A percentile compares a stretch with the other conserved stretches of the same genome.
phyloP scores from a whole-genome alignment of 164 flowering plant genomes.

The Nymphaea colorata region DNA sequence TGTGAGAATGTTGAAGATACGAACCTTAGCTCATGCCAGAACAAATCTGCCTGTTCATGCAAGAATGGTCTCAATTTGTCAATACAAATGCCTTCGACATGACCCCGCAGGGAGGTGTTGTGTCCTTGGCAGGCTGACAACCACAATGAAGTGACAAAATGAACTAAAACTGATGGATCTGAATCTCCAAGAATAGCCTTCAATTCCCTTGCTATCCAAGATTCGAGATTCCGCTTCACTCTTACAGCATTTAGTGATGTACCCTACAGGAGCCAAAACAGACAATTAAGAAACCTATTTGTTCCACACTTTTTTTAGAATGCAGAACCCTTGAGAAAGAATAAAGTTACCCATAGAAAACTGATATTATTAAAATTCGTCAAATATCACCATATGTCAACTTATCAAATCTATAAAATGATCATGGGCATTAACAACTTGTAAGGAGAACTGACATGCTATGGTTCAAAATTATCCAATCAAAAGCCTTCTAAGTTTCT shows the following conservation, averaged over 20 bases:
- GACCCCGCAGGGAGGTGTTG: conserved; percentile 8
- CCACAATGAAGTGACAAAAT: conserved; percentile 45
- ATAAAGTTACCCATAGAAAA: no score
- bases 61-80: conserved; percentile 46
- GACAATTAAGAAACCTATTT: no score
- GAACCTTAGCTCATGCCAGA: conserved; percentile 86
- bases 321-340: no score
- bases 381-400: no score
- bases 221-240: conserved; percentile 38
- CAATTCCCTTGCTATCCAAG: conserved; percentile 76
- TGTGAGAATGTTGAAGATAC: not conserved
- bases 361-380: no score
- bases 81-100: conserved; percentile 7
- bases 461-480: no score
- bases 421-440: no score
- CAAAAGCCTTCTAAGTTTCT: no score
- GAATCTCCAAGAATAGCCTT: conserved; percentile 60
- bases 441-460: no score
- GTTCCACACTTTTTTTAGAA: no score
- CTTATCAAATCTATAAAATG: no score
- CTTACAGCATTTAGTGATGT: conserved; percentile 10
- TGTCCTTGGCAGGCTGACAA: conserved; percentile 23
- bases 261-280: not conserved
- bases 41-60: conserved; percentile 28
- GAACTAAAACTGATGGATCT: conserved; percentile 62